phyloP scores from a whole-genome alignment of 108 stramenopile species.

The Fragilaria crotonensis region DNA sequence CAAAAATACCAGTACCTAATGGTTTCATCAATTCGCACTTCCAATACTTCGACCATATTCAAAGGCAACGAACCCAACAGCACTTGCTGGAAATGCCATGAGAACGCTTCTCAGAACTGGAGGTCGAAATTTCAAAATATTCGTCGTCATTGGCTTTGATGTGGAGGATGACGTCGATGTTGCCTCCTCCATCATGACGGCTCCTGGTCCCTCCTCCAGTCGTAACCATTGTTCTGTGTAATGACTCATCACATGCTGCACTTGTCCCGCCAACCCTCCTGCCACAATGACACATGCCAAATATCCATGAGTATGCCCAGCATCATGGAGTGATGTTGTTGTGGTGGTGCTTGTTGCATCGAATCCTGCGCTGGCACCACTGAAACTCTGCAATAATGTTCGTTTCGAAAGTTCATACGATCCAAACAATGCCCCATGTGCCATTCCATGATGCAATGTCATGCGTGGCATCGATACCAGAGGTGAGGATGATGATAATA shows the following conservation, averaged over 20 bases:
- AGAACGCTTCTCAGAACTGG: slow-evolving; percentile 32
- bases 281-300: slow-evolving; percentile 33
- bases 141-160: slow-evolving; percentile 1
- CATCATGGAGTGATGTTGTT: too few species aligned
- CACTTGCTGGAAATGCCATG: slow-evolving; percentile 48
- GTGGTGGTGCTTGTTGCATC: too few species aligned
- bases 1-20: too few species aligned
- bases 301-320: neutral
- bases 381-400: slow-evolving; percentile 4
- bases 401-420: slow-evolving; percentile 57
- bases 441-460: slow-evolving; percentile 42
- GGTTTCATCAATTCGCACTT: too few species aligned
- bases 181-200: neutral
- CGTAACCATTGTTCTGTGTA: slow-evolving; percentile 40
- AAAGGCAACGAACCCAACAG: slow-evolving; percentile 67
- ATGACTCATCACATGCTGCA: slow-evolving; percentile 49
- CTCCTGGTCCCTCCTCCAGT: neutral
- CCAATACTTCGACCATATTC: too few species aligned
- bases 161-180: too few species aligned
- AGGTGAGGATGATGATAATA: slow-evolving; percentile 10
- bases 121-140: slow-evolving; percentile 3
- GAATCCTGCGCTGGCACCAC: neutral
- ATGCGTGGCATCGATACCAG: slow-evolving; percentile 3
- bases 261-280: slow-evolving; percentile 55
- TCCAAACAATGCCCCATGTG: slow-evolving; percentile 61